phyloP scores from a whole-genome alignment of 2,329 filamentous ascomycete genomes.

The Xylaria sp. region DNA sequence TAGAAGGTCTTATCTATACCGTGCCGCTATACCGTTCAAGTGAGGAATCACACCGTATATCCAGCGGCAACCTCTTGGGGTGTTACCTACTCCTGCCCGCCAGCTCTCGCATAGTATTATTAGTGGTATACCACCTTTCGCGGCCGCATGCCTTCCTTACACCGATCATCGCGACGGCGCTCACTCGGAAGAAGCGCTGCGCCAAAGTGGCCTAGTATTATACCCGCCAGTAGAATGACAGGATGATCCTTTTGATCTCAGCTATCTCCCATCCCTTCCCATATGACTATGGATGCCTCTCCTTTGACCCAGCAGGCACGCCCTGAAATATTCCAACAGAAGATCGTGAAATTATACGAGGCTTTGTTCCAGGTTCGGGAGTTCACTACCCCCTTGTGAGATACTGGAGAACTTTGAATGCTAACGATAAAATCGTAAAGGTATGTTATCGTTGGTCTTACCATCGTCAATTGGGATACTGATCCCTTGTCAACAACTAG shows the following conservation, averaged over 20 bases:
- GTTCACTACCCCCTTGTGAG: slow-evolving; percentile 28
- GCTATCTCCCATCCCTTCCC: slow-evolving; percentile 16
- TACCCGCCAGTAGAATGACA: slow-evolving; percentile 7
- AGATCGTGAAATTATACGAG: slow-evolving; percentile 90
- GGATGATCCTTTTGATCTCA: slow-evolving; percentile 23
- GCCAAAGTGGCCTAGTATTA: neutral
- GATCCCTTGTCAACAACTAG: slow-evolving; percentile 38
- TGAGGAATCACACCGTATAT: slow-evolving; percentile 12
- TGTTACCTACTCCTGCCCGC: neutral
- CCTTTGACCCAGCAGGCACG: slow-evolving; percentile 91
- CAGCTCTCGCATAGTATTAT: no score
- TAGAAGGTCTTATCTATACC: neutral
- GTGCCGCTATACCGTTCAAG: no score
- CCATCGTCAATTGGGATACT: slow-evolving; percentile 25
- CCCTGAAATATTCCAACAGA: slow-evolving; percentile 90
- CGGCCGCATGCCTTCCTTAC: neutral
- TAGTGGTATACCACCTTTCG: neutral
- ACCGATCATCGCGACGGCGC: slow-evolving; percentile 4
- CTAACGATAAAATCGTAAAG: slow-evolving; percentile 39
- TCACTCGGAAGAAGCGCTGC: slow-evolving; percentile 9
- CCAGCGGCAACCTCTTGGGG: neutral
- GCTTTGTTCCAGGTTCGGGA: slow-evolving; percentile 73
- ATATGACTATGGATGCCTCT: slow-evolving; percentile 76
- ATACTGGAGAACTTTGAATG: slow-evolving; percentile 25
- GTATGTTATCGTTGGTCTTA: slow-evolving; percentile 32